Percentiles rank a stretch among this genome's conserved stretches.
phyloP scores from a whole-genome alignment of 2,329 filamentous ascomycete genomes.

The Penicillium sp. region DNA sequence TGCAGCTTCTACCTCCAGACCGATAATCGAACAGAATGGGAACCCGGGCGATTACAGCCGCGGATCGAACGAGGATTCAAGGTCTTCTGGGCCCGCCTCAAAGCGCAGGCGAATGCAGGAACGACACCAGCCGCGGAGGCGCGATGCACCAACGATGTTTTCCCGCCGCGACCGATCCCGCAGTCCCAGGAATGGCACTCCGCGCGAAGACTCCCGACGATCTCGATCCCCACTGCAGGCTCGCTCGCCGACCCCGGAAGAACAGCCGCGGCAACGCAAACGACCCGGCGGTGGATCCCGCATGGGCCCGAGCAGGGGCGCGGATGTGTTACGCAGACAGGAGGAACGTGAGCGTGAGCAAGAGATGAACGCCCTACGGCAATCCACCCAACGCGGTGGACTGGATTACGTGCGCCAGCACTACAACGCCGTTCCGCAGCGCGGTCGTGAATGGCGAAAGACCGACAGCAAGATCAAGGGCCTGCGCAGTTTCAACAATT shows the following conservation, averaged over 20 bases:
- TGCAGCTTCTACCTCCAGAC: not conserved
- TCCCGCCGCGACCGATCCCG: constrained; percentile 39
- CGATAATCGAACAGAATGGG: constrained; percentile 11
- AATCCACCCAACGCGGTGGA: constrained; percentile 55
- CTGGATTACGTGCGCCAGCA: constrained; percentile 88
- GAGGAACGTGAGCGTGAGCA: constrained; percentile 45
- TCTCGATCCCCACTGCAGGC: constrained; percentile 44
- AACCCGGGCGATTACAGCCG: constrained; percentile 26
- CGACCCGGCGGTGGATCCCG: constrained; percentile 48
- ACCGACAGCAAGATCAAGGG: constrained; percentile 95
- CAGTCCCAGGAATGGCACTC: constrained; percentile 17
- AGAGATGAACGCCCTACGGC: constrained; percentile 37
- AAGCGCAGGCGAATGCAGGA: constrained; percentile 43
- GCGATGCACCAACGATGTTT: constrained; percentile 39
- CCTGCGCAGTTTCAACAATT: constrained; percentile 93
- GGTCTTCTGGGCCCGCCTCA: constrained; percentile 28
- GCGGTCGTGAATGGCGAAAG: constrained; percentile 89
- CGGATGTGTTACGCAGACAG: constrained; percentile 42
- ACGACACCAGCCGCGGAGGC: constrained; percentile 38
- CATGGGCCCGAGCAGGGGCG: constrained; percentile 37
- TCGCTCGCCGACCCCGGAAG: constrained; percentile 42
- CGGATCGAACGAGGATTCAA: constrained; percentile 25
- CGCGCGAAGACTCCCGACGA: constrained; percentile 30
- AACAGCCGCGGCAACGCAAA: constrained; percentile 43
- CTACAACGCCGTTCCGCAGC: constrained; percentile 93